These are phyloP conservation scores for Nymphaea colorata DNA, from an alignment of 164 flowering plant genomes.

Conservation along the genomic window DNA sequence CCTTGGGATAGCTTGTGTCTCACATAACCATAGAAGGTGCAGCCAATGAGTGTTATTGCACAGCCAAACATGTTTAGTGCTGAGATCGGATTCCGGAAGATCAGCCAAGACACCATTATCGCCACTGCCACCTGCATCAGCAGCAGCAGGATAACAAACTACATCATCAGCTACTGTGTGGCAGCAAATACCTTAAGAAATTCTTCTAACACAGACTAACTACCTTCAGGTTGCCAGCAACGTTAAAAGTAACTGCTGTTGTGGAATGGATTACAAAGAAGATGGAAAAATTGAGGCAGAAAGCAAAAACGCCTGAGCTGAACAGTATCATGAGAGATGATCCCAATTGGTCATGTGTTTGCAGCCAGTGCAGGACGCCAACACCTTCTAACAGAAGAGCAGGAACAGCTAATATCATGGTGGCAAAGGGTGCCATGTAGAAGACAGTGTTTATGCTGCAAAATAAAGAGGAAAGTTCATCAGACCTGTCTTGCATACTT, in stretches of 20 bases:
- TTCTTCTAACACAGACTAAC: slow-evolving; percentile 4
- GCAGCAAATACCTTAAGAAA: background rate
- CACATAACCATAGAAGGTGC: slow-evolving; percentile 96
- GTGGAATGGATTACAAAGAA: slow-evolving; percentile 97
- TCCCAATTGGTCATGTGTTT: slow-evolving; percentile 33
- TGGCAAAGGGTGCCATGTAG: slow-evolving; percentile 99
- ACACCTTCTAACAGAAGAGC: slow-evolving; percentile 81
- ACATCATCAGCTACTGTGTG: background rate
- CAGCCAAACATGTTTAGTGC: slow-evolving; percentile 80
- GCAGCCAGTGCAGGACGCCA: slow-evolving; percentile 65
- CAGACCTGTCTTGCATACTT: no score
- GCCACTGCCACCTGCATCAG: slow-evolving; percentile 84
- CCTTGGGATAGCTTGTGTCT: slow-evolving; percentile 78
- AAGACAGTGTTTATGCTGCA: slow-evolving; percentile 89
- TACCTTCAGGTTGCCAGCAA: slow-evolving; percentile 98
- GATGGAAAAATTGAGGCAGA: slow-evolving; percentile 95
- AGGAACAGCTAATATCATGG: slow-evolving; percentile 85
- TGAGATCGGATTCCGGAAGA: slow-evolving; percentile 82
- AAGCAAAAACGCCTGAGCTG: slow-evolving; percentile 77
- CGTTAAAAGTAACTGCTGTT: slow-evolving; percentile 97
- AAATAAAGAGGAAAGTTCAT: background rate
- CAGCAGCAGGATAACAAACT: background rate
- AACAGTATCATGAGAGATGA: slow-evolving; percentile 65
- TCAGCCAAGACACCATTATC: slow-evolving; percentile 78
- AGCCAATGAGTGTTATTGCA: slow-evolving; percentile 74